Conservation (phyloP, 208 protist genomes). For the Leishmania tropica region DNA sequence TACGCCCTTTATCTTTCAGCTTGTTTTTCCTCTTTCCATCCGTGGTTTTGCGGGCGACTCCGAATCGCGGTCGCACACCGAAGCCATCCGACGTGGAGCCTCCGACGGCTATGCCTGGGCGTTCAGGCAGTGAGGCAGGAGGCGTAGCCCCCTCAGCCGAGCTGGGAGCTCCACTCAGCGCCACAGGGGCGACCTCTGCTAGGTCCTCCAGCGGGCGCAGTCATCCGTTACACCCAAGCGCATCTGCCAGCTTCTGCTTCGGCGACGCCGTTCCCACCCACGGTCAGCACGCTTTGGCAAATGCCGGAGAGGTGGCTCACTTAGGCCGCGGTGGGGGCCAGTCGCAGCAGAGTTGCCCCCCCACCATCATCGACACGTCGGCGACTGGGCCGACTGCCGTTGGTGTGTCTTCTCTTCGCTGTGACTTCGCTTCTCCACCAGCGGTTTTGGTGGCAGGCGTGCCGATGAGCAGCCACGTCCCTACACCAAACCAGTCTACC, state of each 20-base stretch:
- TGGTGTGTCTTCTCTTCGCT: not conserved
- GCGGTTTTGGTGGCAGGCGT: not conserved
- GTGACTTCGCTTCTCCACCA: not conserved
- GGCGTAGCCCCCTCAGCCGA: not conserved
- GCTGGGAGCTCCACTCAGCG: not conserved
- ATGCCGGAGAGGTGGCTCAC: not conserved
- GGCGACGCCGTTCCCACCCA: not conserved
- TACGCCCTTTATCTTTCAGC: not conserved
- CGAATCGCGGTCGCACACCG: not conserved
- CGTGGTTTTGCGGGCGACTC: not conserved
- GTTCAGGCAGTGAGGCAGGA: not conserved
- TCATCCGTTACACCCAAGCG: not conserved
- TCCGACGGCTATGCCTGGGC: not conserved
- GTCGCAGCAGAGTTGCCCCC: not conserved
- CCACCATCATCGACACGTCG: not conserved
- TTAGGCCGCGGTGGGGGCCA: not conserved
- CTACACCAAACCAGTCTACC: not conserved
- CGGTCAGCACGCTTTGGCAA: too few relatives aligned
- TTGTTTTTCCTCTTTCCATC: not conserved
- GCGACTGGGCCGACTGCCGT: not conserved
- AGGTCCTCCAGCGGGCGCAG: not conserved
- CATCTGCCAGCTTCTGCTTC: too few relatives aligned
- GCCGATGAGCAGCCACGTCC: not conserved
- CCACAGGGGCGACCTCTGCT: not conserved
- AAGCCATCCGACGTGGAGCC: not conserved